A percentile compares a stretch with the other conserved stretches of the same genome.
These are phyloP conservation scores for Rhododendron ferrugineum DNA, from an alignment of 148 eudicot species.

Conservation along the genomic window DNA sequence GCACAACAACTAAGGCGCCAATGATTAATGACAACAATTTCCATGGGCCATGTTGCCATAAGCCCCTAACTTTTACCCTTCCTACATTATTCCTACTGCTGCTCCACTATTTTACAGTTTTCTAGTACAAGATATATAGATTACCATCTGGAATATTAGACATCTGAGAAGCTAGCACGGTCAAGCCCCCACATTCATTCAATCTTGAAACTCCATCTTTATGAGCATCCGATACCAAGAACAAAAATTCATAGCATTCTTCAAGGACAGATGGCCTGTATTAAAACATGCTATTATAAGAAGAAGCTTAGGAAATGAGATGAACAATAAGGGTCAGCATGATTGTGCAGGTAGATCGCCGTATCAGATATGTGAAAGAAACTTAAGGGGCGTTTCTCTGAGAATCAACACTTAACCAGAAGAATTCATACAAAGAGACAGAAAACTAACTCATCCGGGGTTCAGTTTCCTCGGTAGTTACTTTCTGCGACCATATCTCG, in stretches of 20 bases:
- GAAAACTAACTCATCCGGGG: not conserved
- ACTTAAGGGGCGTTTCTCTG: not conserved
- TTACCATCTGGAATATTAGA: conserved; percentile 55
- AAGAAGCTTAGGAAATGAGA: not conserved
- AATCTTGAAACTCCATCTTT: conserved; percentile 44
- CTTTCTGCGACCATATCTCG: not conserved
- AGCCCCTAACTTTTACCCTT: not conserved
- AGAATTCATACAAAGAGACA: not conserved
- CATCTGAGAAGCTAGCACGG: conserved; percentile 55
- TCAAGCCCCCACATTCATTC: conserved; percentile 53
- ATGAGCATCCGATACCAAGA: conserved; percentile 45
- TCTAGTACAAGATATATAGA: not conserved
- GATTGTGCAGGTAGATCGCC: not conserved
- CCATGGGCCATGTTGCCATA: not conserved
- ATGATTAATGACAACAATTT: not conserved
- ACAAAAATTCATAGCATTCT: conserved; percentile 67
- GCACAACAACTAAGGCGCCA: not conserved
- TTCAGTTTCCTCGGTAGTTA: not conserved
- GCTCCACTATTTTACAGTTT: not conserved
- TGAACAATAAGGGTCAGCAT: not conserved
- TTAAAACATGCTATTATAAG: not conserved
- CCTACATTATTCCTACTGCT: not conserved
- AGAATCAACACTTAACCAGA: not conserved
- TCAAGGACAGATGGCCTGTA: conserved; percentile 47
- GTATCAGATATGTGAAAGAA: not conserved